Evolutionary conservation across 2,329 filamentous ascomycete species (phyloP), one percentile per base, ranked within the genome.

Genomic region (Ustulina deusta): DNA sequence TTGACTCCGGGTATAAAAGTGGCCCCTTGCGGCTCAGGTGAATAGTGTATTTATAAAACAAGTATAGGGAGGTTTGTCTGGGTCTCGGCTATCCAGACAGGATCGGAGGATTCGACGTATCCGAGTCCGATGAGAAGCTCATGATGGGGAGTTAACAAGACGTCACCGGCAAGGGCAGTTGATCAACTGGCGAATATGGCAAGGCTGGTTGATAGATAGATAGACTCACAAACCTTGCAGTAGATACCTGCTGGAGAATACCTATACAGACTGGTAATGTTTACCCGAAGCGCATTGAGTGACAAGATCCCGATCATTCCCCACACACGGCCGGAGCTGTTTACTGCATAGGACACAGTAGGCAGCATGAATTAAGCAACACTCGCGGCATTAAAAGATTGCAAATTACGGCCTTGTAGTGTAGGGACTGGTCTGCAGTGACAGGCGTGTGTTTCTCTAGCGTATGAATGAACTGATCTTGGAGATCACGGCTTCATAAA

Each of bases 311-410:
- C n/a, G n/a, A n/a, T 20, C 13, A 2, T 29, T 42, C 52, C 52
- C 61, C 61, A 57, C 42, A 63, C 42, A 29, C 32, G 13, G 15
- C 42, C 42, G n/a, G 63, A 57, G 42, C 38, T 38, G 22, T 61
- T 36, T 55, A 55, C 40, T 49, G 13, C 36, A 25, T 44, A 56
- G 13, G n/a, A 42, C 68, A 48, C 6, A 22, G 20, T 7, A 22
- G 20, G 42, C 7, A 46, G 17, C 38, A 42, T 42, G 38, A 46
- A 22, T 61, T 60, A 63, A 67, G 56, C 70, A 70, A 71, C 52
- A 63, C 69, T 63, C 36, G 70, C 70, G 73, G 70, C 71, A 71
- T 69, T 68, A 65, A 67, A 42, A 29, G 54, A n/a, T 40, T 56
- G 54, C 54, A 56, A 22, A 17, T 32, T 4, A 42, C 54, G 44